Percentiles rank a stretch among this genome's conserved stretches.
Conservation (phyloP, 2,329 filamentous ascomycete species). For the Alternaria arborescens region DNA sequence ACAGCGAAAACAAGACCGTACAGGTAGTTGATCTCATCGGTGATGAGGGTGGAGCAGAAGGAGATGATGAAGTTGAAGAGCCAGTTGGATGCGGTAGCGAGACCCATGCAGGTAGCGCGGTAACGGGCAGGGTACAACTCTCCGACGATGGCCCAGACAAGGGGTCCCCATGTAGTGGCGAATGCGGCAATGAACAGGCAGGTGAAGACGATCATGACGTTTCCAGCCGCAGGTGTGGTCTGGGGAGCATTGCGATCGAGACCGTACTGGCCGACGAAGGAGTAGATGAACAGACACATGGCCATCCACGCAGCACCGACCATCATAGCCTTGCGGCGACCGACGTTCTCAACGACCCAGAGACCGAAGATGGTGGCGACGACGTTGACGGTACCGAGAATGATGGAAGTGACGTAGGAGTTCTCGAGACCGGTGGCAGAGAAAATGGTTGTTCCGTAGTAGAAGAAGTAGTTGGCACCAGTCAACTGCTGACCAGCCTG, state of each 20-base stretch:
- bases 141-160: conserved; percentile 74
- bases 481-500: conserved; percentile 74
- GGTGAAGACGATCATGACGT: conserved; percentile 72
- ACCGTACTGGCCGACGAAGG: conserved; percentile 56
- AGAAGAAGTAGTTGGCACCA: conserved; percentile 63
- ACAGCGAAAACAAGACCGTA: conserved; percentile 81
- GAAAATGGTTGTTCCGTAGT: conserved; percentile 60
- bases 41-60: conserved; percentile 84
- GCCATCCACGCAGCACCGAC: conserved; percentile 59
- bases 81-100: conserved; percentile 56
- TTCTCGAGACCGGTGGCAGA: conserved; percentile 52
- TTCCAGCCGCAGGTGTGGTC: conserved; percentile 58
- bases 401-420: conserved; percentile 59
- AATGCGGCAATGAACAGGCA: conserved; percentile 73
- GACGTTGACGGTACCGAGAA: conserved; percentile 61
- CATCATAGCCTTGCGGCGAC: conserved; percentile 58
- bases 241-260: conserved; percentile 41
- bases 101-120: conserved; percentile 56
- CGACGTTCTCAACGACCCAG: conserved; percentile 58
- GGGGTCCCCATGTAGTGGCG: conserved; percentile 74
- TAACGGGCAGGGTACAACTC: conserved; percentile 72
- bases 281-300: conserved; percentile 66
- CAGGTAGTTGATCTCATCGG: conserved; percentile 71
- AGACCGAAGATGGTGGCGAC: conserved; percentile 57
- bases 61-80: conserved; percentile 59